Evolutionary conservation across 768 basidiomycete species (phyloP).

Genomic region (Candolleomyces eurysporus): DNA sequence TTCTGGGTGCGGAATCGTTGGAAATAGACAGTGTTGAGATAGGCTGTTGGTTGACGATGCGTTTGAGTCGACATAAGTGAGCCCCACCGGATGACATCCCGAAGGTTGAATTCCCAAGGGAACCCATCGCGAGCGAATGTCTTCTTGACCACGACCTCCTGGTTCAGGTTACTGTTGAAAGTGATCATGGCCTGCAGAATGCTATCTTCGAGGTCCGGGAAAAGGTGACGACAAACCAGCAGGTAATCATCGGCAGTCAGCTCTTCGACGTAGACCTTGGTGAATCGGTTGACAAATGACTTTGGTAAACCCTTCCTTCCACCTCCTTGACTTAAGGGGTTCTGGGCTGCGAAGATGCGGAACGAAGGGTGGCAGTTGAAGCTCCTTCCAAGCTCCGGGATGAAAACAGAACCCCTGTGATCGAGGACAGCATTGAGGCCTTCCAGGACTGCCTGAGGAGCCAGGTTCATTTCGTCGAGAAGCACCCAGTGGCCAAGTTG

Average conservation of each 20-base stretch:
- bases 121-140: slow-evolving; percentile 75
- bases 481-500: slow-evolving; percentile 98
- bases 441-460: slow-evolving; percentile 94
- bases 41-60: slow-evolving; percentile 52
- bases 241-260: slow-evolving; percentile 75
- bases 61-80: slow-evolving; percentile 41
- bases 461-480: slow-evolving; percentile 98
- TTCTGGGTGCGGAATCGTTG: slow-evolving; percentile 77
- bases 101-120: slow-evolving; percentile 98
- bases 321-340: slow-evolving; percentile 93
- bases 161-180: slow-evolving; percentile 72
- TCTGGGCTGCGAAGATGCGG: slow-evolving; percentile 96
- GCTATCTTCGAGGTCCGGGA: slow-evolving; percentile 54
- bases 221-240: slow-evolving; percentile 72
- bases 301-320: slow-evolving; percentile 96
- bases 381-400: slow-evolving; percentile 90
- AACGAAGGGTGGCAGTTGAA: slow-evolving; percentile 91
- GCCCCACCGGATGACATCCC: slow-evolving; percentile 91
- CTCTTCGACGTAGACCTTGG: slow-evolving; percentile 93
- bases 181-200: slow-evolving; percentile 72
- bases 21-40: slow-evolving; percentile 73
- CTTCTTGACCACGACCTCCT: slow-evolving; percentile 60
- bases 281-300: slow-evolving; percentile 97
- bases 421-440: slow-evolving; percentile 95
- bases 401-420: slow-evolving; percentile 91